Conservation (phyloP, 2,329 filamentous ascomycete species). For the Colletotrichum eleusines region DNA sequence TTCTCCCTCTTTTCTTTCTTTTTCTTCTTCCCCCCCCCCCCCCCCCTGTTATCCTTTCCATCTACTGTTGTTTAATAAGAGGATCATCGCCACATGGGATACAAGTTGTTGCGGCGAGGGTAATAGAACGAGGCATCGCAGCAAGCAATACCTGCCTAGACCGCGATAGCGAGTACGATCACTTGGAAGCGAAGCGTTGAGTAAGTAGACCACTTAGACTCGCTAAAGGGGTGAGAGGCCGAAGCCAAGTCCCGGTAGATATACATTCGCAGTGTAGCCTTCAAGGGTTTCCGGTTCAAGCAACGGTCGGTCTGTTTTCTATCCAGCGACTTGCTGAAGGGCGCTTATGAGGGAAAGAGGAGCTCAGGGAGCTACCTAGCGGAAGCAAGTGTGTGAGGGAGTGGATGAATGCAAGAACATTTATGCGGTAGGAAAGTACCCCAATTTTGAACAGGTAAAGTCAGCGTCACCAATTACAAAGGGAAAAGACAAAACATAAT, state of each 20-base stretch:
- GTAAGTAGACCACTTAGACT: too few species aligned
- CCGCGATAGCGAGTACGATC: too few species aligned
- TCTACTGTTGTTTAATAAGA: too few species aligned
- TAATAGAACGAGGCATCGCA: constrained; percentile 1
- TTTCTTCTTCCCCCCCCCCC: too few species aligned
- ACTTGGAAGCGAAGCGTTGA: too few species aligned
- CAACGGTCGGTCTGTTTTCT: neutral
- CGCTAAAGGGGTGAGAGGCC: neutral
- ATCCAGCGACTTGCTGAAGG: constrained; percentile 5
- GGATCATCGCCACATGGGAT: neutral
- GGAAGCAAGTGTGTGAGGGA: neutral
- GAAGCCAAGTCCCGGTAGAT: neutral
- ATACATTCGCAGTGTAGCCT: neutral
- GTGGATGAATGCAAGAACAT: neutral
- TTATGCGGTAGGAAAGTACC: neutral
- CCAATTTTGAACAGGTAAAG: neutral
- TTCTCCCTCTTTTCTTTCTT: too few species aligned
- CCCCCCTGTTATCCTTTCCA: too few species aligned
- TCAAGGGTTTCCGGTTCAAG: neutral
- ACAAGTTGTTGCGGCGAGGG: neutral
- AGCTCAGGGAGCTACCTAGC: neutral
- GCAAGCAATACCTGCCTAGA: neutral
- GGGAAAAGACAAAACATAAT: neutral
- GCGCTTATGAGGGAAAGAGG: neutral
- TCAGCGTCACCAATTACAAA: constrained; percentile 10